phyloP scores from a whole-genome alignment of 2,329 filamentous ascomycete genomes.

The Neoarthrinium moseri region DNA sequence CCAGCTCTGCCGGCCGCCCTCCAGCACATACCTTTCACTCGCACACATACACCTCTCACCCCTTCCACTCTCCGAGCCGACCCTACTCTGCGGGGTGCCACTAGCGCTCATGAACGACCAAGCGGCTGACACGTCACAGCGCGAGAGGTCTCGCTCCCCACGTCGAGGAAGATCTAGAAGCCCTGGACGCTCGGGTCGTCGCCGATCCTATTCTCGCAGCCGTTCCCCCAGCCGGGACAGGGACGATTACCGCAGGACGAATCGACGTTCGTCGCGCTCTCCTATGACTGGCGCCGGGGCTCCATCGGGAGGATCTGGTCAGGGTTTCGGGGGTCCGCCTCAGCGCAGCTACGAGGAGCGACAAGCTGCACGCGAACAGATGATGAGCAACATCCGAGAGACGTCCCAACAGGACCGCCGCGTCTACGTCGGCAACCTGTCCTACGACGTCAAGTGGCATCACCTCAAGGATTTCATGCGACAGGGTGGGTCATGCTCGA shows the following conservation, averaged over 20 bases:
- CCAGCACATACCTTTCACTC: neutral
- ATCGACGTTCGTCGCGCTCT: slow-evolving; percentile 72
- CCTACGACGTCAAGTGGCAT: slow-evolving; percentile 99
- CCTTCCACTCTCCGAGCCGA: neutral
- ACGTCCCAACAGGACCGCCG: slow-evolving; percentile 97
- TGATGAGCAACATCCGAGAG: slow-evolving; percentile 93
- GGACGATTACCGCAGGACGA: slow-evolving; percentile 73
- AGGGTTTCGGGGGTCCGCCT: slow-evolving; percentile 59
- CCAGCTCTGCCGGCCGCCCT: neutral
- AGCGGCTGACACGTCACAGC: slow-evolving; percentile 51
- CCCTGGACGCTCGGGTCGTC: slow-evolving; percentile 66
- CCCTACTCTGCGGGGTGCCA: slow-evolving; percentile 7
- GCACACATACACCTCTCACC: neutral
- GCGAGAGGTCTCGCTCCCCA: slow-evolving; percentile 79
- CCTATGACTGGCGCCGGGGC: slow-evolving; percentile 79
- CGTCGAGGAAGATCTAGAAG: slow-evolving; percentile 82
- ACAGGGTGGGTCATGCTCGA: slow-evolving; percentile 70
- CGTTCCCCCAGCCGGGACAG: slow-evolving; percentile 76
- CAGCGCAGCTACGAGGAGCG: slow-evolving; percentile 84
- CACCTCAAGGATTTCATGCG: slow-evolving; percentile 99
- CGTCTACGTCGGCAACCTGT: slow-evolving; percentile 98
- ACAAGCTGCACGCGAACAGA: slow-evolving; percentile 80
- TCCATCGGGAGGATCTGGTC: slow-evolving; percentile 67
- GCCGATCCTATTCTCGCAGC: slow-evolving; percentile 77
- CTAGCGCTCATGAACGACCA: slow-evolving; percentile 14